Evolutionary conservation across 495 filamentous ascomycete genomes (phyloP), one percentile per base, ranked within the genome.

Genomic region (Delitschia confertaspora): DNA sequence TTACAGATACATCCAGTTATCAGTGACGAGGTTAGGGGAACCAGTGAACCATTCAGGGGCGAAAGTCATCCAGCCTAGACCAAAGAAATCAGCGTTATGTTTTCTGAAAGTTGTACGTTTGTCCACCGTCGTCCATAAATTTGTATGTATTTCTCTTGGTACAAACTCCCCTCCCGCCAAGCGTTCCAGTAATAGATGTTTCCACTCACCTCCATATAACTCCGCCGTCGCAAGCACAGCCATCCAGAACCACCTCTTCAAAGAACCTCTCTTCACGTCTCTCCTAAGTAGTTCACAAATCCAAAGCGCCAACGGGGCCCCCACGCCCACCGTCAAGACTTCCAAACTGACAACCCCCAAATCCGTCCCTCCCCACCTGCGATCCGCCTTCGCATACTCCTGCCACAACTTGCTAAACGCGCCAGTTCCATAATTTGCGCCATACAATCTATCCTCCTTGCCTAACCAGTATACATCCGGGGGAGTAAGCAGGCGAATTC

Each of bases 31-130:
- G 61, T 85, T 85, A 46, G 75, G 61, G 45, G 70, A 83, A 1
- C 79, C 83, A 3, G 73, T 81, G 42, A 96, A 63, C 88, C 88
- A 96, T 67, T 96, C 89, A 10, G 89, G 89, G 51, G 76, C 80
- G 65, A 96, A 96, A 0, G 89, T 96, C 84, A 96, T 95, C 60
- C 82, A 95, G 9, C 83, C 80, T 79, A 36, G n/a, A n/a, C n/a
- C n/a, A n/a, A n/a, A n/a, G n/a, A n/a, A n/a, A n/a, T n/a, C n/a
- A n/a, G n/a, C n/a, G n/a, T n/a, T n/a, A n/a, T n/a, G n/a, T n/a
- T n/a, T n/a, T n/a, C n/a, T n/a, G n/a, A n/a, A n/a, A n/a, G n/a
- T n/a, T n/a, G n/a, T n/a, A n/a, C n/a, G n/a, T n/a, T n/a, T n/a
- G n/a, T n/a, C n/a, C n/a, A n/a, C n/a, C n/a, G n/a, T n/a, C n/a